Evolutionary conservation across 2,329 filamentous ascomycete genomes (phyloP).

Genomic region (Gremmenia infestans): DNA sequence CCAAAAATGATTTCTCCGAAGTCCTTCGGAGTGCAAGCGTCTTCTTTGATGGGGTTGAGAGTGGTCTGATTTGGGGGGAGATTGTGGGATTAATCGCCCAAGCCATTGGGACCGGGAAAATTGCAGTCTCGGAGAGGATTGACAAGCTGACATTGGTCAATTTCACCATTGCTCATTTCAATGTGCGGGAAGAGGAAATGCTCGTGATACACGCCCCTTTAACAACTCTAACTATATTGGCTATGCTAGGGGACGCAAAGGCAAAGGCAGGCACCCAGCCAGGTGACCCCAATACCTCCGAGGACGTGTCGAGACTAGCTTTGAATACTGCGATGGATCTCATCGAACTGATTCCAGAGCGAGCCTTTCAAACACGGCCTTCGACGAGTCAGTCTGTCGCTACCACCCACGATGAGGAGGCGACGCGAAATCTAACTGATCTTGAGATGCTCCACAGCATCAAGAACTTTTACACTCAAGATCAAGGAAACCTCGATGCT

Average conservation of each 20-base stretch:
- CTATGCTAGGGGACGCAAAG: conserved; percentile 53
- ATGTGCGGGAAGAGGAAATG: conserved; percentile 96
- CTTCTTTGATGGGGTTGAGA: conserved; percentile 97
- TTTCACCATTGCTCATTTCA: conserved; percentile 85
- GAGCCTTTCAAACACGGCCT: conserved; percentile 47
- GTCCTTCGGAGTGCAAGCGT: conserved; percentile 89
- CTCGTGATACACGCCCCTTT: conserved; percentile 77
- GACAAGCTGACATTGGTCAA: conserved; percentile 67
- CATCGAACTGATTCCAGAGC: conserved; percentile 59
- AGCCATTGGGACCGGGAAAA: conserved; percentile 45
- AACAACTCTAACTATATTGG: conserved; percentile 57
- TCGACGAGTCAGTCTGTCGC: conserved; percentile 24
- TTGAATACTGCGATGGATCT: conserved; percentile 50
- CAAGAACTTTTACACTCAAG: conserved; percentile 61
- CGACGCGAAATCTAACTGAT: conserved; percentile 34
- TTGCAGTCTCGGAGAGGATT: conserved; percentile 40
- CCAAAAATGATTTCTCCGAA: conserved; percentile 72
- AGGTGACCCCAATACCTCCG: conserved; percentile 16
- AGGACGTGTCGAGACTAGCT: conserved; percentile 30
- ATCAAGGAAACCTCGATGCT: conserved; percentile 65
- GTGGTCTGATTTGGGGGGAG: conserved; percentile 85
- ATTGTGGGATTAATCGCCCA: conserved; percentile 63
- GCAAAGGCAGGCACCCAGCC: conserved; percentile 31
- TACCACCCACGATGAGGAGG: conserved; percentile 24
- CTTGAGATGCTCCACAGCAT: conserved; percentile 56